Evolutionary conservation across 2,329 filamentous ascomycete genomes (phyloP), one percentile per base, ranked within the genome.

Genomic region (Xylariaceae sp.): DNA sequence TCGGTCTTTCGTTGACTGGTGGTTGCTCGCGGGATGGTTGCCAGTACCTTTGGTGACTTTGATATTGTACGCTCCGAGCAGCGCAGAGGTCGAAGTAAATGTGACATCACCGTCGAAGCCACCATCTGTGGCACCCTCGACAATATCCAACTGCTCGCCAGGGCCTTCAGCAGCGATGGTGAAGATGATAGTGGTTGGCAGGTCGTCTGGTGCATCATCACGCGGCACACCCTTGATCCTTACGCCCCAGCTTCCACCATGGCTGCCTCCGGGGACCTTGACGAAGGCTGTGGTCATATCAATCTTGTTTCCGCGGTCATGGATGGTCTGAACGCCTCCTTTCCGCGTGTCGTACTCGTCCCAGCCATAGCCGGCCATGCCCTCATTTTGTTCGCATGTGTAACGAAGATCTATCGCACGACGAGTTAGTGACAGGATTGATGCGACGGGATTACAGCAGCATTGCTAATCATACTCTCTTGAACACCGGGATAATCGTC

Each of bases 361-460:
- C 94, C 94, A 99, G 56, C 94, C 94, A 70, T 99, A 99, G 50
- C 93, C 93, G 44, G 84, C 88, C 81, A 99, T 96, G 59, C 88
- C 88, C 69, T 95, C 90, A 69, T 94, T 83, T 70, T 99, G 94
- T 71, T 97, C 94, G 73, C 94, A 99, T 0, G 94, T 97, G 70
- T 96, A 91, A 59, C 94, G 86, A 63, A 97, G 88, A 63, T 86
- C 90, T 94, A 66, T 2, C 48, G 18, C 16, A 28, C 31, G 36
- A 43, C 10, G 18, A 38, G 47, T 55, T 31, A 57, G 51, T 31
- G 9, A 9, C 12, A 9, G 33, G 6, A 12, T 28, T 22, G 6
- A 1, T 7, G 7, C 1, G 6, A 13, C 40, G 19, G 22, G 13
- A 28, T 38, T 12, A 18, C 36, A 34, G 38, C 22, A 14, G 38